phyloP scores from a whole-genome alignment of 176 grass and related monocot genomes.

The Ananas comosus region DNA sequence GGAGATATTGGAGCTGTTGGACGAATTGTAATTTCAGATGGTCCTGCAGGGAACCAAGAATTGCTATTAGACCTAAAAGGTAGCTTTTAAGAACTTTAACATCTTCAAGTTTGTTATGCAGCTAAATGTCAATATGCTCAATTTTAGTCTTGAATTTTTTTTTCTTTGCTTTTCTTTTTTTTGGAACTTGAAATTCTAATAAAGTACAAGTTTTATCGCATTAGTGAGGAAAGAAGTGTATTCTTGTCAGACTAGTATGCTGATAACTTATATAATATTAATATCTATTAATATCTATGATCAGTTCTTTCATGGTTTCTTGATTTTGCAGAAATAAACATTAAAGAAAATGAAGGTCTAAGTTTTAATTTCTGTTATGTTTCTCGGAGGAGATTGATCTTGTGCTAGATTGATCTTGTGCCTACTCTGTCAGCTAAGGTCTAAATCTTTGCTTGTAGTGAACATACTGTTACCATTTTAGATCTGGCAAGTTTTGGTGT shows the following conservation, averaged over 20 bases:
- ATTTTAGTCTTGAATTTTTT: neutral
- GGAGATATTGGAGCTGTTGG: slow-evolving; percentile 93
- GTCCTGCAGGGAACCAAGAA: slow-evolving; percentile 50
- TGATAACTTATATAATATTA: neutral
- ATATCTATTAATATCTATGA: no score
- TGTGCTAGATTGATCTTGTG: neutral
- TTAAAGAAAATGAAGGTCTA: neutral
- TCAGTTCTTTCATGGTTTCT: no score
- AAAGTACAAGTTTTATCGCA: no score
- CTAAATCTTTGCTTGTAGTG: no score
- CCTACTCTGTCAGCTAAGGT: neutral
- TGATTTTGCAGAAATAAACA: no score
- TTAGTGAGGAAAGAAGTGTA: no score
- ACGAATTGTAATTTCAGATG: slow-evolving; percentile 71
- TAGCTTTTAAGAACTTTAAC: slow-evolving; percentile 7
- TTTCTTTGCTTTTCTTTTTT: neutral
- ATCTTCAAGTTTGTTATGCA: slow-evolving; percentile 1
- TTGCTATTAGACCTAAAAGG: slow-evolving; percentile 94
- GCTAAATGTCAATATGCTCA: neutral
- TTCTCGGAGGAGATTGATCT: slow-evolving; percentile 6
- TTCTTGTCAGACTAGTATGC: no score
- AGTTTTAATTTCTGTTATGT: slow-evolving; percentile 2
- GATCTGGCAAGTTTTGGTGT: no score
- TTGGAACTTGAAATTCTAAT: neutral
- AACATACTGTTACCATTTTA: no score